Base-by-base conservation (phyloP, 192 early-diverging fungal genomes). In the Backusella macrospora region DNA sequence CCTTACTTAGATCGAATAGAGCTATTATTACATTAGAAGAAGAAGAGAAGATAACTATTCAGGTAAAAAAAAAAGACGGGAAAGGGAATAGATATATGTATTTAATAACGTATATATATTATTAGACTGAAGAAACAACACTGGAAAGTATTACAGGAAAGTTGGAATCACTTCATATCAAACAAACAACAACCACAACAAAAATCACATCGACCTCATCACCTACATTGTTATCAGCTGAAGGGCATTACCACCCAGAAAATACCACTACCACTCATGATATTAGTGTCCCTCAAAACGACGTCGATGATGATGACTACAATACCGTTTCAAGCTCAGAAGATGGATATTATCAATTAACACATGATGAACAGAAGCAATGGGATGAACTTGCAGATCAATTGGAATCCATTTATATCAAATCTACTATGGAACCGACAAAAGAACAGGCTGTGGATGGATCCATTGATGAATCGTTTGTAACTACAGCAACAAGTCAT, bases 371-470 rank as follows among this genome's bases (percentile, higher is more conserved):
- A 1, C 21, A 59, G 21, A 59, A 23, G 10, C 52, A 59, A 26
- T 59, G 52, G 52, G 52, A 59, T 59, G 23, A 23, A 4, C 52
- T 59, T 59, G 52, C 52, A 26, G 52, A 59, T 10, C 18, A 59
- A 26, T 23, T 59, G 3, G 52, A 59, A 59, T 23, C 52, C 10
- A 5, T 59, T 10, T 59, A 59, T 59, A 59, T 59, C n/a, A 18
- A 12, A 59, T 59, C 52, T 23, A 59, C 52, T 26, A 59, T 59
- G 52, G 52, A 59, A 59, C 2, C 29, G 2, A 4, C 52, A 26
- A 23, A 59, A n/a, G 21, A 59, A 59, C 12, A n/a, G n/a, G n/a
- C n/a, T n/a, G 52, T 4, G 52, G 9, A 3, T 34, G 29, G 29
- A 21, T 0, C 23, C 3, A 21, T 55, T 4, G 21, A 23, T 55